Evolutionary conservation across 768 basidiomycete genomes (phyloP).

Genomic region (Lentinula detonsa): DNA sequence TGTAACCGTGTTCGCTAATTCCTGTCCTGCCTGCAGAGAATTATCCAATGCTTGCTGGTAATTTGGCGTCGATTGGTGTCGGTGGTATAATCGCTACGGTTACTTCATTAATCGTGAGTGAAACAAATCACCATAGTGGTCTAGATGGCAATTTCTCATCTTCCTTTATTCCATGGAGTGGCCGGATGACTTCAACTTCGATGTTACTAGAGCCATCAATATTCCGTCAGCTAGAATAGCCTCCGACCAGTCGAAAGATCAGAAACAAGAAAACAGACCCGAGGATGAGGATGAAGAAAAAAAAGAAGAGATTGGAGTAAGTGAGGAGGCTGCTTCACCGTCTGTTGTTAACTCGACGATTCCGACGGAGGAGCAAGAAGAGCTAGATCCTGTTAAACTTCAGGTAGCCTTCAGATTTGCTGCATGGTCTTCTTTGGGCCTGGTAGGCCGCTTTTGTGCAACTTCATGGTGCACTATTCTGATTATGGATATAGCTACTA

Average conservation of each 20-base stretch:
- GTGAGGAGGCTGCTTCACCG: conserved; percentile 13
- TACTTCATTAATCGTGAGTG: conserved; percentile 56
- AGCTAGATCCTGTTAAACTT: conserved; percentile 60
- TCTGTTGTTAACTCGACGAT: conserved; percentile 32
- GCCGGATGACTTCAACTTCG: conserved; percentile 83
- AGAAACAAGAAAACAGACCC: conserved; percentile 14
- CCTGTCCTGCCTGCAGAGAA: conserved; percentile 39
- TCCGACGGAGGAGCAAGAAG: conserved; percentile 36
- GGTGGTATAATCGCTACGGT: conserved; percentile 71
- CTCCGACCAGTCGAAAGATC: conserved; percentile 6
- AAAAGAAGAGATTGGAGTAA: conserved; percentile 26
- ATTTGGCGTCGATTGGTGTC: conserved; percentile 78
- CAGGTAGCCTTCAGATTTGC: conserved; percentile 79
- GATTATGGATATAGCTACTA: conserved; percentile 33
- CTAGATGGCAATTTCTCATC: not conserved
- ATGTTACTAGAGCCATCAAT: conserved; percentile 75
- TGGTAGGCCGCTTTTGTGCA: conserved; percentile 33
- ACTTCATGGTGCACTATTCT: conserved; percentile 1
- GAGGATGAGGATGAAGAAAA: conserved; percentile 31
- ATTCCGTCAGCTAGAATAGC: conserved; percentile 10
- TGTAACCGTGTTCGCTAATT: conserved; percentile 5
- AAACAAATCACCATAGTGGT: not conserved
- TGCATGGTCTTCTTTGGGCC: conserved; percentile 58
- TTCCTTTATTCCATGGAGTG: conserved; percentile 31
- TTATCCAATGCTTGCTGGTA: conserved; percentile 78